Evolutionary conservation across 306 rosid species (phyloP).

Genomic region (Cicer pinnatifidum): DNA sequence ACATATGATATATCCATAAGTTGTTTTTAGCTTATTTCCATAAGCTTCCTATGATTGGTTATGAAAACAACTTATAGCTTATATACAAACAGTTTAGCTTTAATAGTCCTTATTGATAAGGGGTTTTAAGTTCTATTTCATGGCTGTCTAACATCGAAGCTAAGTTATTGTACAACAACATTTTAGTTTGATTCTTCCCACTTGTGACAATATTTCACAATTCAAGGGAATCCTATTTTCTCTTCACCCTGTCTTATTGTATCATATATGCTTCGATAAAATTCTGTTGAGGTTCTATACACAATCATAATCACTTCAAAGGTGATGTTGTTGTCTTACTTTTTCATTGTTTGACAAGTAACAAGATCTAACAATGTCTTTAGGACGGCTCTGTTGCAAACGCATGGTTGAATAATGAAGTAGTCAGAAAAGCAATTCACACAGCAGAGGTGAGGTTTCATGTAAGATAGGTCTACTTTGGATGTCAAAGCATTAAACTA

Average conservation of each 20-base stretch:
- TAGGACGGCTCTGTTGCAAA: slow-evolving; percentile 76
- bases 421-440: slow-evolving; percentile 80
- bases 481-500: slow-evolving; percentile 23
- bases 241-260: background rate
- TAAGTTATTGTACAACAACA: background rate
- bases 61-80: no score
- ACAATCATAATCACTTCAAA: background rate
- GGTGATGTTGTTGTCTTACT: slow-evolving; percentile 4
- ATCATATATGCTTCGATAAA: background rate
- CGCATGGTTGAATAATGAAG: slow-evolving; percentile 74
- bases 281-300: background rate
- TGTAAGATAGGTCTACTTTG: background rate
- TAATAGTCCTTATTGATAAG: no score
- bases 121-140: no score
- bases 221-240: slow-evolving; percentile 2
- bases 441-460: slow-evolving; percentile 58
- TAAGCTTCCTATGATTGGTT: no score
- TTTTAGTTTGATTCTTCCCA: background rate
- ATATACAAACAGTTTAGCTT: no score
- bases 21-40: no score
- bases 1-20: no score
- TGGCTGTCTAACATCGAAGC: background rate
- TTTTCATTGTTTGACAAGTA: slow-evolving; percentile 14
- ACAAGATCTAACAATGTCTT: slow-evolving; percentile 35
- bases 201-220: background rate